Conservation (phyloP, 768 basidiomycete species). For the Scleroderma citrinum region DNA sequence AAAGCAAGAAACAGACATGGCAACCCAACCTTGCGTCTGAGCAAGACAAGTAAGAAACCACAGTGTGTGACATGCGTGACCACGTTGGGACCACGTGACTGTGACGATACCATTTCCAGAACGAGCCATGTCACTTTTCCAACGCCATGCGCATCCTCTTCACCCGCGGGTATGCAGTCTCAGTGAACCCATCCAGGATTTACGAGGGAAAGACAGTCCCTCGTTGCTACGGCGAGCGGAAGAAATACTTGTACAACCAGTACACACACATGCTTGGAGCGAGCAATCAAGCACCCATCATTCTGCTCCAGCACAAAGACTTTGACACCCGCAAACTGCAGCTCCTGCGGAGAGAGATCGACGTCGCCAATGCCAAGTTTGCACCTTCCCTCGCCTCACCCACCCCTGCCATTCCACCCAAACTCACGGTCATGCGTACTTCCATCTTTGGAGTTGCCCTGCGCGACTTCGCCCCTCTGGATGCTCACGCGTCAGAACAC, state of each 20-base stretch:
- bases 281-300: constrained; percentile 52
- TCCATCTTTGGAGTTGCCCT: constrained; percentile 76
- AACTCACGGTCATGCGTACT: constrained; percentile 67
- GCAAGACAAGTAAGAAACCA: constrained; percentile 11
- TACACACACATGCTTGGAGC: constrained; percentile 67
- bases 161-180: constrained; percentile 50
- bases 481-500: constrained; percentile 39
- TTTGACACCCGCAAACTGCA: constrained; percentile 65
- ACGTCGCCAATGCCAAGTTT: constrained; percentile 43
- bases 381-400: constrained; percentile 24
- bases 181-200: constrained; percentile 44
- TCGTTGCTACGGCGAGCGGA: constrained; percentile 73
- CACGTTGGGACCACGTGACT: constrained; percentile 12
- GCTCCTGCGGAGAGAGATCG: constrained; percentile 64
- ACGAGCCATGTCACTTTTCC: neutral
- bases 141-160: constrained; percentile 10
- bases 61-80: constrained; percentile 16
- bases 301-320: constrained; percentile 76
- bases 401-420: constrained; percentile 36
- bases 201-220: constrained; percentile 50
- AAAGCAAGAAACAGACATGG: constrained; percentile 24
- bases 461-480: constrained; percentile 51
- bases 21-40: constrained; percentile 10
- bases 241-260: constrained; percentile 74
- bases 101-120: neutral